Percentiles rank a stretch among this genome's conserved stretches.
Evolutionary conservation across 2,329 filamentous ascomycete species (phyloP).

Genomic region (Pseudopithomyces chartarum): DNA sequence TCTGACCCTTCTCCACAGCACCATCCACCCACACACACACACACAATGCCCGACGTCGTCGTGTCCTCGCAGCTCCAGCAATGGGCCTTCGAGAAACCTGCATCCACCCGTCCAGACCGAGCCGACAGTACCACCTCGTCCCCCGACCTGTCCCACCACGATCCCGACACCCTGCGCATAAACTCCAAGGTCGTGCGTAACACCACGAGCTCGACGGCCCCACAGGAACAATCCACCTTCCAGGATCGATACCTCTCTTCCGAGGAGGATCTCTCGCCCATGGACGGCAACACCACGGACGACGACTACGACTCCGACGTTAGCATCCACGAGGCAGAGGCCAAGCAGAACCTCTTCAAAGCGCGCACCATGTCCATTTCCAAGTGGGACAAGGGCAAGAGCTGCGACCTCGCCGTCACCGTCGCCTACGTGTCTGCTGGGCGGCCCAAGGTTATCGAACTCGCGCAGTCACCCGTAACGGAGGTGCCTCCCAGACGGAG

Average conservation of each 20-base stretch:
- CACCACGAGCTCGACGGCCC: slow-evolving; percentile 15
- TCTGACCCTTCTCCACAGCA: slow-evolving; percentile 5
- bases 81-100: slow-evolving; percentile 44
- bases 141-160: slow-evolving; percentile 42
- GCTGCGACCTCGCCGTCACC: slow-evolving; percentile 43
- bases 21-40: slow-evolving; percentile 8
- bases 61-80: slow-evolving; percentile 42
- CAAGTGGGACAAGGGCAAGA: slow-evolving; percentile 38
- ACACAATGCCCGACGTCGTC: slow-evolving; percentile 36
- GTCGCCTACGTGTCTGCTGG: slow-evolving; percentile 45
- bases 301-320: slow-evolving; percentile 39
- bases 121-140: slow-evolving; percentile 41
- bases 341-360: slow-evolving; percentile 28
- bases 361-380: slow-evolving; percentile 41
- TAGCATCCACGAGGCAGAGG: slow-evolving; percentile 36
- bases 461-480: slow-evolving; percentile 28
- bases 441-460: slow-evolving; percentile 45
- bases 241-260: slow-evolving; percentile 46
- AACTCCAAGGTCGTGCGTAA: slow-evolving; percentile 27
- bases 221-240: slow-evolving; percentile 32
- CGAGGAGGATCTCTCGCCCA: slow-evolving; percentile 45
- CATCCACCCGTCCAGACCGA: slow-evolving; percentile 31
- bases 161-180: slow-evolving; percentile 41
- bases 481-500: slow-evolving; percentile 35
- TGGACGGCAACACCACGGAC: slow-evolving; percentile 34